phyloP scores from a whole-genome alignment of 2,329 filamentous ascomycete genomes.

The Colletotrichum zoysiae region DNA sequence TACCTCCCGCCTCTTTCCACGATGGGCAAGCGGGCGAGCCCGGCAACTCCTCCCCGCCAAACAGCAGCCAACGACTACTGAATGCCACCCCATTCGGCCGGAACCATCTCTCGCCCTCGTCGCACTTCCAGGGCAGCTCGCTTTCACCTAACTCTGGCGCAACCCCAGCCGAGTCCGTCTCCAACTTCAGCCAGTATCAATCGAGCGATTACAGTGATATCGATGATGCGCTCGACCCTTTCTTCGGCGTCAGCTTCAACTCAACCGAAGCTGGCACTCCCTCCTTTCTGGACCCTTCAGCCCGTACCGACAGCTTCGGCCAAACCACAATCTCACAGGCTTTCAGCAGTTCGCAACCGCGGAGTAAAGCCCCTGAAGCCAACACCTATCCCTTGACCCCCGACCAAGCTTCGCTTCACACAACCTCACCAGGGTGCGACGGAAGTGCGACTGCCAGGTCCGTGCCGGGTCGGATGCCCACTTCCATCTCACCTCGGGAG shows the following conservation, averaged over 20 bases:
- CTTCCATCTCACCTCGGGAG: slow-evolving; percentile 58
- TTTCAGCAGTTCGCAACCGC: slow-evolving; percentile 27
- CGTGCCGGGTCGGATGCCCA: slow-evolving; percentile 45
- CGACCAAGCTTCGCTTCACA: slow-evolving; percentile 61
- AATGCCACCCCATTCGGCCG: slow-evolving; percentile 52
- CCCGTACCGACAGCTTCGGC: slow-evolving; percentile 40
- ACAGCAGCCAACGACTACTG: slow-evolving; percentile 43
- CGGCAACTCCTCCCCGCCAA: slow-evolving; percentile 49
- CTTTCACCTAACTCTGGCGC: slow-evolving; percentile 55
- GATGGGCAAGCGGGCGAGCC: slow-evolving; percentile 52
- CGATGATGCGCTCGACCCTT: slow-evolving; percentile 61
- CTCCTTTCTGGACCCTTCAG: slow-evolving; percentile 56
- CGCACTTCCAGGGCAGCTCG: slow-evolving; percentile 55
- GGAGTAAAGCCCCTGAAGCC: slow-evolving; percentile 43
- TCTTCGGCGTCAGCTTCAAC: slow-evolving; percentile 64
- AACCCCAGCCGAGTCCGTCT: slow-evolving; percentile 63
- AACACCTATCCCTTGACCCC: slow-evolving; percentile 63
- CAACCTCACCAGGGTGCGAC: slow-evolving; percentile 57
- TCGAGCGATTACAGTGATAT: slow-evolving; percentile 62
- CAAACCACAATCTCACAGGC: slow-evolving; percentile 28
- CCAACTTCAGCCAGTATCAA: slow-evolving; percentile 62
- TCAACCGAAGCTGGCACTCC: slow-evolving; percentile 56
- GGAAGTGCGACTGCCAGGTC: slow-evolving; percentile 46
- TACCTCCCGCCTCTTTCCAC: slow-evolving; percentile 56
- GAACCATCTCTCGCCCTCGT: slow-evolving; percentile 59